phyloP scores from a whole-genome alignment of 306 rosid species.

The Purshia tridentata region DNA sequence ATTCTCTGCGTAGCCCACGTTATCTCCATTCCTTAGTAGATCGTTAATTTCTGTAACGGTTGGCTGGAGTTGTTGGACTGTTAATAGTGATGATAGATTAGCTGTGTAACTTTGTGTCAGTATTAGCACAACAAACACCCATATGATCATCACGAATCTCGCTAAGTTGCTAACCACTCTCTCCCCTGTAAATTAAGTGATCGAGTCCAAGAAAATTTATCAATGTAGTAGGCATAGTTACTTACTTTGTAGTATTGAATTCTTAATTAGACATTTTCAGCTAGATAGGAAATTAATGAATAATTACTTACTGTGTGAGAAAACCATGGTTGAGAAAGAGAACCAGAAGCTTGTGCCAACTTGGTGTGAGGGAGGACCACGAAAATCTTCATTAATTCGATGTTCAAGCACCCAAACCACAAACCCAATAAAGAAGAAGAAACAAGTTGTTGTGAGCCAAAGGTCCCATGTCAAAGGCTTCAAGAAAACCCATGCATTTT shows the following conservation, averaged over 20 bases:
- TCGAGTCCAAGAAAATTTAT: background rate
- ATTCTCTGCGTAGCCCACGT: conserved; percentile 21
- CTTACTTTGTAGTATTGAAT: too few relatives aligned
- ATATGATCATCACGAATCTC: conserved; percentile 59
- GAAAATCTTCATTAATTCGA: conserved; percentile 34
- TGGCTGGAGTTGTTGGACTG: conserved; percentile 36
- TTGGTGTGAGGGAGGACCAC: conserved; percentile 30
- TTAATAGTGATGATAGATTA: conserved; percentile 55
- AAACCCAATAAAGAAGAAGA: conserved; percentile 36
- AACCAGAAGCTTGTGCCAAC: conserved; percentile 43
- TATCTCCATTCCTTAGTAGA: conserved; percentile 13
- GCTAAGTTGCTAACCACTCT: conserved; percentile 55
- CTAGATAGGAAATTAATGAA: background rate
- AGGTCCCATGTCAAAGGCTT: conserved; percentile 41
- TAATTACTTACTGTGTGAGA: conserved; percentile 29
- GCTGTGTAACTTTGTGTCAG: conserved; percentile 67
- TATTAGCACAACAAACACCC: conserved; percentile 61
- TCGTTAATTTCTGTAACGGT: conserved; percentile 19
- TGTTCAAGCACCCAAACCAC: conserved; percentile 51
- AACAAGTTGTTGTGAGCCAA: conserved; percentile 29
- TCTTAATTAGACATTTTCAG: too few relatives aligned
- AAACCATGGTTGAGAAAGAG: conserved; percentile 45
- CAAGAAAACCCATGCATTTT: conserved; percentile 42
- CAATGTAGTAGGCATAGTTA: too few relatives aligned
- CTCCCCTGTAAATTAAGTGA: conserved; percentile 40